Percentiles rank a stretch among this genome's conserved stretches.
Conservation (phyloP, 2,329 filamentous ascomycete species). For the Myrmaecium sp. region DNA sequence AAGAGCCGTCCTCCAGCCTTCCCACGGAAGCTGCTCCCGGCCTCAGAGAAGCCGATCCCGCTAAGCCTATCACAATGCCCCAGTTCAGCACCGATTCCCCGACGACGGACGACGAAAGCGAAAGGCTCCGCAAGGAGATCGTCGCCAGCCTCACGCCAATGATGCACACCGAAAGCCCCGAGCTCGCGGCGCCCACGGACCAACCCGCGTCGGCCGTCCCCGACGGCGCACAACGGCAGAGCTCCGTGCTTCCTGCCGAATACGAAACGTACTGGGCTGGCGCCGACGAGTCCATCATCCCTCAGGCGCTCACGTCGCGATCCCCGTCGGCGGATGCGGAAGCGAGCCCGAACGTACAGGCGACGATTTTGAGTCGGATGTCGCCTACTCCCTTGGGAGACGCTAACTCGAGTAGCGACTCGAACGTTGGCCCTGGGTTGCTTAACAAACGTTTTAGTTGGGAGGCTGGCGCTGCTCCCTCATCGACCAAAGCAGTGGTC, state of each 20-base stretch:
- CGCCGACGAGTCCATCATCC: slow-evolving; percentile 20
- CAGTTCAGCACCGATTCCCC: slow-evolving; percentile 32
- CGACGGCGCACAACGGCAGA: slow-evolving; percentile 30
- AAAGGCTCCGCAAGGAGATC: slow-evolving; percentile 57
- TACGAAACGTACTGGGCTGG: slow-evolving; percentile 52
- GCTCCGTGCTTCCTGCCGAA: slow-evolving; percentile 46
- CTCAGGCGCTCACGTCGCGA: too few relatives aligned
- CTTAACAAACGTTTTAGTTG: too few relatives aligned
- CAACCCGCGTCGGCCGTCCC: slow-evolving; percentile 7
- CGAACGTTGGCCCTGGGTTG: too few relatives aligned
- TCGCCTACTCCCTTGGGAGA: too few relatives aligned
- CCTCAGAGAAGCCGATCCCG: slow-evolving; percentile 11
- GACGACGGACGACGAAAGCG: slow-evolving; percentile 49
- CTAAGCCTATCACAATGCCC: slow-evolving; percentile 12
- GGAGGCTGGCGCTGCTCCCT: too few relatives aligned
- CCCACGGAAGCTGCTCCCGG: slow-evolving; percentile 9
- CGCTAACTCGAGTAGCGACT: too few relatives aligned
- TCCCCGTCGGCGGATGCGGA: too few relatives aligned
- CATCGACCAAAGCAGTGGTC: too few relatives aligned
- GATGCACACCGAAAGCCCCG: slow-evolving; percentile 7
- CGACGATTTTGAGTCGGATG: too few relatives aligned
- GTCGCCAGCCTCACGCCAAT: slow-evolving; percentile 48
- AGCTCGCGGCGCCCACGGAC: slow-evolving; percentile 1
- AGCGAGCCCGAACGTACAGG: too few relatives aligned
- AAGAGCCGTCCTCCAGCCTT: slow-evolving; percentile 14